These are phyloP conservation scores for Platanthera guangdongensis DNA, from an alignment of 106 monocot genomes.

Conservation along the genomic window DNA sequence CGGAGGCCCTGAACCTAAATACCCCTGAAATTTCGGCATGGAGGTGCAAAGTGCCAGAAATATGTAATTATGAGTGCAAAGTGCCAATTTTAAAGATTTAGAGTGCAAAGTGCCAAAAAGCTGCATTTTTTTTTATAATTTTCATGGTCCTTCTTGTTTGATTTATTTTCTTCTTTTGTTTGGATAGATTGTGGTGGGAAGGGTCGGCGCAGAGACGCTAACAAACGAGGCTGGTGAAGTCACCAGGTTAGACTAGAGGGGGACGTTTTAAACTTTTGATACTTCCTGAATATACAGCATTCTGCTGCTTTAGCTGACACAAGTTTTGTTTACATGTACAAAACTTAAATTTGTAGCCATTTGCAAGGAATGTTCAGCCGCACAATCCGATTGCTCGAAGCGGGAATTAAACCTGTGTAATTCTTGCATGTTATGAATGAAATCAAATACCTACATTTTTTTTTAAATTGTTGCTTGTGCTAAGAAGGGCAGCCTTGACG, in stretches of 20 bases:
- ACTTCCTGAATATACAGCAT: neutral
- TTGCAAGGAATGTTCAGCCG: constrained; percentile 94
- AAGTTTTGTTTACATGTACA: neutral
- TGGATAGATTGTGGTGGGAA: constrained; percentile 84
- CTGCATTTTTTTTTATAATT: neutral
- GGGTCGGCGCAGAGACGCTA: constrained; percentile 67
- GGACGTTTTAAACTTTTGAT: neutral
- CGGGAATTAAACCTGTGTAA: constrained; percentile 98
- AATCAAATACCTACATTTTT: neutral
- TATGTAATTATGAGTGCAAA: no score
- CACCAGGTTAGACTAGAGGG: constrained; percentile 46
- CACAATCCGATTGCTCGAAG: constrained; percentile 85
- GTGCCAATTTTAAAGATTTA: no score
- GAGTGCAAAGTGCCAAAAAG: no score
- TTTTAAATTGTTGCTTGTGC: neutral
- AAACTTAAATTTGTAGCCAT: constrained; percentile 42
- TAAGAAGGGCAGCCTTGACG: no score
- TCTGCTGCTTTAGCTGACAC: neutral
- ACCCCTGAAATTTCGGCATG: no score
- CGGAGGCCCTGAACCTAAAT: no score
- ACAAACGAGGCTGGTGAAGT: constrained; percentile 98
- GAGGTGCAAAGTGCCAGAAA: no score
- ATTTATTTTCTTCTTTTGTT: neutral
- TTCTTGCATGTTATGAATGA: neutral
- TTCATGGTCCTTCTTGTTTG: neutral